Evolutionary conservation across 1,139 yeast species (phyloP).

Genomic region (Hyphopichia pseudoburtonii): DNA sequence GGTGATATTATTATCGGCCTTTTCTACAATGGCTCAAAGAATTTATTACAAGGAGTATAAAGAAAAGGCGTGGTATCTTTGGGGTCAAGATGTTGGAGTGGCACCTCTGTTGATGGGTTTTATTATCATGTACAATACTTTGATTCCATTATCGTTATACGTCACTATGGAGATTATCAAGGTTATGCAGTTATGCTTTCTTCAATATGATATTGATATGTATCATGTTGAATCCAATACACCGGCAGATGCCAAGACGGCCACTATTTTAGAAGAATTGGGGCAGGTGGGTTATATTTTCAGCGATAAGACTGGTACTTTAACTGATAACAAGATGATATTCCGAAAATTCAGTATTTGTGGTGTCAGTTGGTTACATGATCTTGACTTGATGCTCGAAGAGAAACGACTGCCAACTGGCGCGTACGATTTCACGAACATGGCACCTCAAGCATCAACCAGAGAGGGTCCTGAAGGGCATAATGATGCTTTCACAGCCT

Average conservation of each 20-base stretch:
- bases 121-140: constrained; percentile 93
- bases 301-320: constrained; percentile 96
- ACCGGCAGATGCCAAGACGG: constrained; percentile 93
- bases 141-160: constrained; percentile 91
- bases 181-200: constrained; percentile 73
- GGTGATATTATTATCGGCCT: constrained; percentile 71
- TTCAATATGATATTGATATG: constrained; percentile 94
- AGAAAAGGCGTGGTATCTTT: constrained; percentile 71
- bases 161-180: constrained; percentile 97
- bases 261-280: constrained; percentile 91
- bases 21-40: constrained; percentile 80
- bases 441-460: neutral
- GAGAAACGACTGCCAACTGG: constrained; percentile 16
- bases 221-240: constrained; percentile 81
- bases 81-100: constrained; percentile 73
- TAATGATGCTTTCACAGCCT: neutral
- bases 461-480: neutral
- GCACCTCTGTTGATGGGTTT: constrained; percentile 94
- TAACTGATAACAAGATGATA: constrained; percentile 88
- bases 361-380: constrained; percentile 91
- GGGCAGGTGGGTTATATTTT: constrained; percentile 96
- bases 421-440: neutral
- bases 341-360: constrained; percentile 81
- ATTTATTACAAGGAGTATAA: constrained; percentile 44
- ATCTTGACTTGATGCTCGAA: constrained; percentile 50